Conservation (phyloP, 1,284 basidiomycete genomes). For the Melampsora larici-populina region DNA sequence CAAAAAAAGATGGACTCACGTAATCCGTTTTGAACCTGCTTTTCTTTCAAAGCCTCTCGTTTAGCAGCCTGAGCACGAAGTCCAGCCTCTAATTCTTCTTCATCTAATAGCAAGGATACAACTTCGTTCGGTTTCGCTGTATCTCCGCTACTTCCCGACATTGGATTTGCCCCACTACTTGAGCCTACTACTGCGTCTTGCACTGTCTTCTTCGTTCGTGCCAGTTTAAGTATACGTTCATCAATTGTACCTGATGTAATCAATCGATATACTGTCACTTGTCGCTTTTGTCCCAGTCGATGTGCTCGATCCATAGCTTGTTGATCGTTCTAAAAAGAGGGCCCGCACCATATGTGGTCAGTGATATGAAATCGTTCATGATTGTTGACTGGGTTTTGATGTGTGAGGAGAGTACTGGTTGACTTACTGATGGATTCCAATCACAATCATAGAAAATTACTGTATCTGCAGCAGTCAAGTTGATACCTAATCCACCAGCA, state of each 20-base stretch:
- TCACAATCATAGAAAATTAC: constrained; percentile 99
- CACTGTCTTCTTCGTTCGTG: constrained; percentile 75
- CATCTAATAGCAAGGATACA: constrained; percentile 88
- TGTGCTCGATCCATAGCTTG: constrained; percentile 99
- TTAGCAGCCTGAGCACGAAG: constrained; percentile 51
- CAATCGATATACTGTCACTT: constrained; percentile 96
- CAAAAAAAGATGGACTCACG: constrained; percentile 25
- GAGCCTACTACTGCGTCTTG: constrained; percentile 99
- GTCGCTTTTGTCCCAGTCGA: constrained; percentile 94
- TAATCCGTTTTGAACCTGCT: constrained; percentile 42
- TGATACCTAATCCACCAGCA: constrained; percentile 97
- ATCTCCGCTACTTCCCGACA: constrained; percentile 50
- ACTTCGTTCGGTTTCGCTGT: constrained; percentile 95
- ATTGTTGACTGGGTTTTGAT: no score
- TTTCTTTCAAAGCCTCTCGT: constrained; percentile 44
- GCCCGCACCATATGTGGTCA: neutral
- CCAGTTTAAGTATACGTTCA: constrained; percentile 92
- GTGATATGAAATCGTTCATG: no score
- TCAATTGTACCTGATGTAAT: constrained; percentile 97
- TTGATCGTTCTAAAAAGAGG: constrained; percentile 68
- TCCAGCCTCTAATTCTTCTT: constrained; percentile 63
- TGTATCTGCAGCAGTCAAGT: constrained; percentile 94
- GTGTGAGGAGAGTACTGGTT: neutral
- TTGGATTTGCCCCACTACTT: constrained; percentile 59
- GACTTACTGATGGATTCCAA: constrained; percentile 80